These are phyloP conservation scores for Pseudevernia furfuracea DNA, from an alignment of 495 filamentous ascomycete genomes.

Conservation along the genomic window DNA sequence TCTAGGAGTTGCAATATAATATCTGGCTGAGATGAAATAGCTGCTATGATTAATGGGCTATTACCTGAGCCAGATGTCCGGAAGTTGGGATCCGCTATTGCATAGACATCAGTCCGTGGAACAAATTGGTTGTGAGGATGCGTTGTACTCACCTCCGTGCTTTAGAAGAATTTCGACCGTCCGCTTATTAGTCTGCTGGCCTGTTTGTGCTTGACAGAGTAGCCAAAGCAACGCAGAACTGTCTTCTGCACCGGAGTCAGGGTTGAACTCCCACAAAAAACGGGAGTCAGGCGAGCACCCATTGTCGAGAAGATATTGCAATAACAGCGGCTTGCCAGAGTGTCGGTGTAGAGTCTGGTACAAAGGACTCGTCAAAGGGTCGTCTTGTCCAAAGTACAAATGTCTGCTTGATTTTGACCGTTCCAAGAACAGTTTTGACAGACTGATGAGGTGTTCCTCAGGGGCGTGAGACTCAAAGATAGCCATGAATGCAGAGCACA, in stretches of 20 bases:
- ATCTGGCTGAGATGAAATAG: conserved; percentile 5
- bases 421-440: conserved; percentile 12
- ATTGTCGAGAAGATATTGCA: conserved; percentile 19
- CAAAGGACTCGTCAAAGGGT: conserved; percentile 8
- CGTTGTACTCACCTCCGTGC: conserved; percentile 10
- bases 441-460: conserved; percentile 8
- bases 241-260: conserved; percentile 8
- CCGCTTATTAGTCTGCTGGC: conserved; percentile 9
- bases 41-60: conserved; percentile 18
- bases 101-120: conserved; percentile 1
- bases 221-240: conserved; percentile 21
- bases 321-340: conserved; percentile 13
- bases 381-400: conserved; percentile 12
- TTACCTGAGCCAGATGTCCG: conserved; percentile 15
- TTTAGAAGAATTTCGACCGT: conserved; percentile 14
- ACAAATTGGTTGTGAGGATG: background rate
- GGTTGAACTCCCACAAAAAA: conserved; percentile 18
- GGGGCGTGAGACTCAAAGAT: conserved; percentile 3
- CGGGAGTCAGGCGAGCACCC: conserved; percentile 15
- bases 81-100: conserved; percentile 21
- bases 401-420: conserved; percentile 4
- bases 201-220: conserved; percentile 19
- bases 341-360: conserved; percentile 18
- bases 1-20: conserved; percentile 12
- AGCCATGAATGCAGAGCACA: conserved; percentile 16